Base-by-base conservation (phyloP, 208 protist species). In the Leishmania guyanensis region DNA sequence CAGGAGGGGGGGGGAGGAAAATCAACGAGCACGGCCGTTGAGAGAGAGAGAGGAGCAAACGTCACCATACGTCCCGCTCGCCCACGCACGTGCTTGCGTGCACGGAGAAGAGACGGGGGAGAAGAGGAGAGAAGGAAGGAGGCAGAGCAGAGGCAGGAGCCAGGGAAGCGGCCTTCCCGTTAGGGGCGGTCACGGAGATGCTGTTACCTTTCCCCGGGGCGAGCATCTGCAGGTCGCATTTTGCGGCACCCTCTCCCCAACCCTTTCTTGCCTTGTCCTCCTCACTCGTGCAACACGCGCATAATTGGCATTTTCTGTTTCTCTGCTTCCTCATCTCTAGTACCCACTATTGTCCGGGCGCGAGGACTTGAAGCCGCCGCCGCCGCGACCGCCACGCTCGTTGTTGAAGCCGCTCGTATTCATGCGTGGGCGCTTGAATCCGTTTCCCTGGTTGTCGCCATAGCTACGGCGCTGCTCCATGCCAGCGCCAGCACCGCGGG, bases 401-500 rank as follows among this genome's bases (percentile, higher is more conserved):
- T 62, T 26, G 20, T 14, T 53, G 70, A 84, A 88, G 62, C 79
- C 81, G 73, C 74, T 84, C 60, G 77, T 80, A 54, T 91, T 79
- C 72, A 80, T 87, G 72, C 86, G 89, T 33, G 87, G 84, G 48
- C 91, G 86, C 82, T 89, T 86, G 84, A 95, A 95, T 53, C 88
- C 91, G 79, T 79, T 70, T 56, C 64, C 82, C 70, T 89, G 81
- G 74, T 83, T 86, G 60, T 79, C 79, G 68, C 83, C 84, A 51
- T 78, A 84, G 71, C 83, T 80, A 75, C 77, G 66, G 60, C 92
- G 91, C 81, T 94, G 90, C 88, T 96, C 91, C 62, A 96, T 74
- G 39, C 81, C 84, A 1, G 89, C 85, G 79, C 93, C 93, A 33
- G 77, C 88, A 62, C 94, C 94, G 53, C 95, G 92, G 16, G 93